Percentiles rank a stretch among this genome's conserved stretches.
These are phyloP conservation scores for Fusarium napiforme DNA, from an alignment of 2,329 filamentous ascomycete genomes.

Conservation along the genomic window DNA sequence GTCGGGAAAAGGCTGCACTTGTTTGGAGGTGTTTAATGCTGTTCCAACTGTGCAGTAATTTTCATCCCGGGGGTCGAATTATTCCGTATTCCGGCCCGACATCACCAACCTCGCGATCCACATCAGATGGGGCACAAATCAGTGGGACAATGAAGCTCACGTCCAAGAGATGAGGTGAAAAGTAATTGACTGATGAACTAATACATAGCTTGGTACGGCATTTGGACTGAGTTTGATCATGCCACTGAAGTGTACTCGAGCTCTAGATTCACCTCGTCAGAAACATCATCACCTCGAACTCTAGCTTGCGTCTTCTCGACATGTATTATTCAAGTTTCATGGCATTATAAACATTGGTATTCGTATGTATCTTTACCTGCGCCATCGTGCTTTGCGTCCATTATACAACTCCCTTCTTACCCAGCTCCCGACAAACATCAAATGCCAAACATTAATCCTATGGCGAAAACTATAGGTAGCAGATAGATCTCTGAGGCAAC, in stretches of 20 bases:
- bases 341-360: conserved; percentile 34
- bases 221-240: too few relatives aligned
- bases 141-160: neutral
- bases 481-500: conserved; percentile 16
- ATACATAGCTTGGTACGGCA: too few relatives aligned
- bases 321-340: neutral
- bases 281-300: neutral
- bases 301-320: neutral
- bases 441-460: conserved; percentile 31
- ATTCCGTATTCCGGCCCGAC: conserved; percentile 20
- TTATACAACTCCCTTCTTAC: conserved; percentile 29
- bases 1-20: conserved; percentile 22
- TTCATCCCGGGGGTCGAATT: conserved; percentile 30
- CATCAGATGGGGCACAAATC: neutral
- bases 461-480: conserved; percentile 5
- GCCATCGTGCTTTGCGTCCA: conserved; percentile 27
- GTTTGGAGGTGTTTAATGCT: conserved; percentile 22
- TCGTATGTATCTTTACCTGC: conserved; percentile 33
- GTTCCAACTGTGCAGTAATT: conserved; percentile 30
- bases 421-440: conserved; percentile 21
- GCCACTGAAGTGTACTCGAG: neutral
- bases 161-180: neutral
- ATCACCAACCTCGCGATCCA: neutral
- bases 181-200: too few relatives aligned
- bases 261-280: too few relatives aligned